Evolutionary conservation across 1,284 basidiomycete species (phyloP).

Genomic region (Fomitopsis pinicola): DNA sequence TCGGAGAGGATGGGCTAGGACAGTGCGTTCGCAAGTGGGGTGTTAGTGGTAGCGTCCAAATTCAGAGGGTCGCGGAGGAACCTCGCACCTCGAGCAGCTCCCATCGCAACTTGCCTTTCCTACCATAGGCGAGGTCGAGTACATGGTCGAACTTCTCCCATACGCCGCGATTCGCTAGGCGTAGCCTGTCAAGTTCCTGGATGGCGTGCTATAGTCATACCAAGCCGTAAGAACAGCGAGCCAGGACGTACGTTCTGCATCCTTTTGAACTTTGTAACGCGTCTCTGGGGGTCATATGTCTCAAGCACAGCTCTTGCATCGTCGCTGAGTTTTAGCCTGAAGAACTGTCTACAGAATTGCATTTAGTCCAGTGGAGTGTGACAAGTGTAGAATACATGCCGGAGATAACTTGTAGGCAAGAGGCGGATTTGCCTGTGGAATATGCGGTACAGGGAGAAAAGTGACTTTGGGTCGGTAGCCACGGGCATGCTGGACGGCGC

Average conservation of each 20-base stretch:
- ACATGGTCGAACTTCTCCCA: conserved; percentile 51
- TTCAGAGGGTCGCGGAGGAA: neutral
- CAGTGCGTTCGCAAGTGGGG: neutral
- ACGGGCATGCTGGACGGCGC: neutral
- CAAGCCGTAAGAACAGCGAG: conserved; percentile 1
- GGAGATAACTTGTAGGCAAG: conserved; percentile 57
- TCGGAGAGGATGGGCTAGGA: conserved; percentile 50
- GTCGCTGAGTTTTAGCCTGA: conserved; percentile 54
- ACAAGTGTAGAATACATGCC: conserved; percentile 33
- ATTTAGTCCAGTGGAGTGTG: conserved; percentile 11
- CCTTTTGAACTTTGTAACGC: conserved; percentile 42
- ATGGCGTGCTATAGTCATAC: neutral
- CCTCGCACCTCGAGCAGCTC: conserved; percentile 56
- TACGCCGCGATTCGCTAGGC: conserved; percentile 53
- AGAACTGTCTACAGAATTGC: conserved; percentile 51
- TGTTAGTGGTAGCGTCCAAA: neutral
- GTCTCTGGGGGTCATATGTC: conserved; percentile 24
- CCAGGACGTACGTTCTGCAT: conserved; percentile 39
- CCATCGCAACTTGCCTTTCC: conserved; percentile 64
- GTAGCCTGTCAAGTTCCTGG: conserved; percentile 55
- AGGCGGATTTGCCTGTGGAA: conserved; percentile 47
- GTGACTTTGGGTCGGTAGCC: neutral
- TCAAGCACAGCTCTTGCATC: conserved; percentile 39
- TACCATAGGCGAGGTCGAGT: conserved; percentile 76
- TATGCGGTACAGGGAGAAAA: conserved; percentile 45